phyloP scores from a whole-genome alignment of 345 rosid species.

The Heritiera littoralis region DNA sequence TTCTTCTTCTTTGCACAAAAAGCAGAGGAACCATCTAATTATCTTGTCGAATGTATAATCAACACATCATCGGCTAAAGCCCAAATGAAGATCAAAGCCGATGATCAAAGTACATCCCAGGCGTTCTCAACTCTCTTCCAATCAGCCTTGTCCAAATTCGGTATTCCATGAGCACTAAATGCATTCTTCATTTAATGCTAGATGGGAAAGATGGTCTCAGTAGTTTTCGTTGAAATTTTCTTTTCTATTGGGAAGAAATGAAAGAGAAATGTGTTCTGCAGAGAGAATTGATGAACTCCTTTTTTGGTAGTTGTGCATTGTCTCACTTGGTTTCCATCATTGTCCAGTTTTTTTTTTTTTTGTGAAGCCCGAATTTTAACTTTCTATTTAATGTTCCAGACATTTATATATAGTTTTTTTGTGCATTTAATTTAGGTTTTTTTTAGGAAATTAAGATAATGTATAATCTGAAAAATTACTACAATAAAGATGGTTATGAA shows the following conservation, averaged over 20 bases:
- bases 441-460: too few species aligned
- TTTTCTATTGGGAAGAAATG: not conserved
- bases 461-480: too few species aligned
- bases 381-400: not conserved
- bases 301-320: not conserved
- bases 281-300: not conserved
- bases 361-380: not conserved
- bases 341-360: not conserved
- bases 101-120: conserved; percentile 70
- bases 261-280: not conserved
- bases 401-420: too few species aligned
- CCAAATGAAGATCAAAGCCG: conserved; percentile 76
- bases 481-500: too few species aligned
- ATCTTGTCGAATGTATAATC: conserved; percentile 82
- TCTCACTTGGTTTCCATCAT: not conserved
- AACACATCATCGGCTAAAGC: conserved; percentile 76
- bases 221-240: not conserved
- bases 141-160: conserved; percentile 69
- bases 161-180: conserved; percentile 22
- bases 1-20: conserved; percentile 95
- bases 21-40: conserved; percentile 62
- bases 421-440: too few species aligned
- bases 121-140: conserved; percentile 58
- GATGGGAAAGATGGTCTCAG: not conserved
- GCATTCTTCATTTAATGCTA: not conserved